phyloP scores from a whole-genome alignment of 441 rosid species.

The Raphanus hybrid region DNA sequence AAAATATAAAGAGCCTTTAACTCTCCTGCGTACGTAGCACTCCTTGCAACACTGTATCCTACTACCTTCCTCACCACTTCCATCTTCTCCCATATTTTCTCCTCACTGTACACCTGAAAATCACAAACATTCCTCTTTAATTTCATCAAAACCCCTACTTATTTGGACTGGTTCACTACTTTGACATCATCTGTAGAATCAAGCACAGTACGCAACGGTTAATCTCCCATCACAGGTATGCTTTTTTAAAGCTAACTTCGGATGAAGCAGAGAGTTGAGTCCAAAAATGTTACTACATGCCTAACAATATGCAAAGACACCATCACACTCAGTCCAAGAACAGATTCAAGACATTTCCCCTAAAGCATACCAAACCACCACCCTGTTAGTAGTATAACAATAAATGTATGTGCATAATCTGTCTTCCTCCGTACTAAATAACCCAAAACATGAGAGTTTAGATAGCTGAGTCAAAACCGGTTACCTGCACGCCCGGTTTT shows the following conservation, averaged over 20 bases:
- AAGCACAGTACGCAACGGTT: slow-evolving; percentile 1
- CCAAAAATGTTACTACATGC: not conserved
- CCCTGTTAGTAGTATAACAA: not conserved
- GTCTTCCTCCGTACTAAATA: not conserved
- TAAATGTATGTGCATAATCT: not conserved
- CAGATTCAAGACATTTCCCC: slow-evolving; percentile 3
- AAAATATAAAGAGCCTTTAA: slow-evolving; percentile 69
- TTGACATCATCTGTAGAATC: not conserved
- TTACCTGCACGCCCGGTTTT: slow-evolving; percentile 51
- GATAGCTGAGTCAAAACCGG: slow-evolving; percentile 30
- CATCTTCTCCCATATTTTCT: slow-evolving; percentile 69
- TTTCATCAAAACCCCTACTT: not conserved
- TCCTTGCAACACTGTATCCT: slow-evolving; percentile 55
- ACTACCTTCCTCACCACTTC: slow-evolving; percentile 57
- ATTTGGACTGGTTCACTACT: not conserved
- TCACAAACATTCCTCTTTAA: not conserved
- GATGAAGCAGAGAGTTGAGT: not conserved
- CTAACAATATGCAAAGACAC: not conserved
- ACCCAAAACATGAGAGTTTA: slow-evolving; percentile 7
- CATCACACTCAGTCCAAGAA: not conserved
- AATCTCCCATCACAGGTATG: not conserved
- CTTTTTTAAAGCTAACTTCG: not conserved
- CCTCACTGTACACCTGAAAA: slow-evolving; percentile 48
- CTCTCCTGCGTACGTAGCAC: slow-evolving; percentile 59
- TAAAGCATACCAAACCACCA: not conserved